phyloP scores from a whole-genome alignment of 371 early-diverging fungal species.

The Mucor circinelloides region DNA sequence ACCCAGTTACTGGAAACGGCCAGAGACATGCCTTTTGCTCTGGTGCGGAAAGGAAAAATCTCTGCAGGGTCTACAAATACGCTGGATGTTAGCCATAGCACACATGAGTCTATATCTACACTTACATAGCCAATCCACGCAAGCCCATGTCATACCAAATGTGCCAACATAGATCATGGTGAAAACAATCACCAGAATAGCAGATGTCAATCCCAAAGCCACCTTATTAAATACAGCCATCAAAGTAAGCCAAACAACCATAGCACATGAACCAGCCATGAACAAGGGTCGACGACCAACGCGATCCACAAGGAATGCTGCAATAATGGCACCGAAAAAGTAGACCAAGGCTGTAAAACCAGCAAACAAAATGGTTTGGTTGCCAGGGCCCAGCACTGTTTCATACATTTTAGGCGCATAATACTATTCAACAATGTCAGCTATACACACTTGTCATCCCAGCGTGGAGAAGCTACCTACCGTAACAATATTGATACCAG shows the following conservation, averaged over 20 bases:
- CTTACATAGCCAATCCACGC: slow-evolving; percentile 45
- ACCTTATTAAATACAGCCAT: slow-evolving; percentile 47
- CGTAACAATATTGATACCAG: slow-evolving; percentile 75
- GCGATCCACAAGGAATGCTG: slow-evolving; percentile 35
- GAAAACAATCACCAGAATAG: slow-evolving; percentile 38
- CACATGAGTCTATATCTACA: background rate
- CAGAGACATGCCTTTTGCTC: slow-evolving; percentile 43
- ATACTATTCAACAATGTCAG: slow-evolving; percentile 35
- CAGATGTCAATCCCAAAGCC: slow-evolving; percentile 36
- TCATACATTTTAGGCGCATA: slow-evolving; percentile 73
- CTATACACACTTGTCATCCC: background rate
- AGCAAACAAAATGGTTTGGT: slow-evolving; percentile 35
- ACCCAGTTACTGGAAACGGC: slow-evolving; percentile 68
- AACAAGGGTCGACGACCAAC: slow-evolving; percentile 45
- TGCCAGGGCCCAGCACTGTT: slow-evolving; percentile 45
- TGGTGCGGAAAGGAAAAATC: slow-evolving; percentile 52
- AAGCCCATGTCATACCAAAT: slow-evolving; percentile 44
- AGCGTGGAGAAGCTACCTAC: slow-evolving; percentile 6
- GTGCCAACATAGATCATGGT: slow-evolving; percentile 41
- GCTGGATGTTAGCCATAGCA: background rate
- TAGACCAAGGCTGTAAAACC: slow-evolving; percentile 46
- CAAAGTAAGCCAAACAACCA: slow-evolving; percentile 37
- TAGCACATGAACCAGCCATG: slow-evolving; percentile 37
- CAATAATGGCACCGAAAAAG: slow-evolving; percentile 35
- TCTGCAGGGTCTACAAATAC: slow-evolving; percentile 57